phyloP scores from a whole-genome alignment of 768 basidiomycete genomes.

The Lentinula aciculospora region DNA sequence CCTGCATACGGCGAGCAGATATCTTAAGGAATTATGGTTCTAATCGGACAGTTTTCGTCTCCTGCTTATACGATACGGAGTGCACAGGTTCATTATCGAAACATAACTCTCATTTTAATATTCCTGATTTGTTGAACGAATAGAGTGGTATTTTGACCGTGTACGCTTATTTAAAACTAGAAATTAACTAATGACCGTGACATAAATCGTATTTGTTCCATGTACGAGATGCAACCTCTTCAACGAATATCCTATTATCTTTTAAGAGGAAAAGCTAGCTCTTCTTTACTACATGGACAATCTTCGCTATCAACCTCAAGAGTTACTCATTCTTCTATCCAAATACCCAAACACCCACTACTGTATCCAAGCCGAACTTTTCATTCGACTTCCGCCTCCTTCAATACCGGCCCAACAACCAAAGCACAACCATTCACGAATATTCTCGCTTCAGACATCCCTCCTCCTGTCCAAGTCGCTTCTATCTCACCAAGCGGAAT shows the following conservation, averaged over 20 bases:
- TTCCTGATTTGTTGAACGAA: no score
- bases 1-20: constrained; percentile 19
- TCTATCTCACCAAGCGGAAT: constrained; percentile 62
- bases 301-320: neutral
- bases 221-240: neutral
- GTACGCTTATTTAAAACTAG: no score
- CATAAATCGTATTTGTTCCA: no score
- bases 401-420: neutral
- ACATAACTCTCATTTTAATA: no score
- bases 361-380: neutral
- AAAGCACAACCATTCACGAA: constrained; percentile 46
- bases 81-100: no score
- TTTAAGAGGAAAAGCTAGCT: neutral
- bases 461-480: constrained; percentile 67
- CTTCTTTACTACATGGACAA: neutral
- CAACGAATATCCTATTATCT: neutral
- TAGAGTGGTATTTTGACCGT: no score
- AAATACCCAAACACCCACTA: neutral
- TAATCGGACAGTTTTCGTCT: no score
- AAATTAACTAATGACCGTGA: no score
- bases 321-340: neutral
- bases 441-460: constrained; percentile 63
- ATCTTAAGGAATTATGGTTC: neutral
- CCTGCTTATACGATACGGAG: no score
- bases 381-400: neutral